Percentiles rank a stretch among this genome's conserved stretches.
Evolutionary conservation across 2,329 filamentous ascomycete genomes (phyloP).

Genomic region (Phialophora macrospora): DNA sequence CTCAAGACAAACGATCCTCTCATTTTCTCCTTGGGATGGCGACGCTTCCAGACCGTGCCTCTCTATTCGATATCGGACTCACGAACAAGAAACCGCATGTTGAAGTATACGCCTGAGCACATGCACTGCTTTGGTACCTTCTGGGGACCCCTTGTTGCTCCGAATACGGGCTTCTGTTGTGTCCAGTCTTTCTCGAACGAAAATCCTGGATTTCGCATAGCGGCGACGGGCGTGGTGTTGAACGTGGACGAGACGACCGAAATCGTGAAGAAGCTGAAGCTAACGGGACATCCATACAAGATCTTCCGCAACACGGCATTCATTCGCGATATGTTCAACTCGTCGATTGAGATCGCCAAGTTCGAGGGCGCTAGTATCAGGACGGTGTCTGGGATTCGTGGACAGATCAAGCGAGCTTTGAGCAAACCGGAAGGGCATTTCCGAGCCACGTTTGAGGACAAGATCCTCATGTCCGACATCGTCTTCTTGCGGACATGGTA

Average conservation of each 20-base stretch:
- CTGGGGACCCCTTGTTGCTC: conserved; percentile 91
- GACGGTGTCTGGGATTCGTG: conserved; percentile 92
- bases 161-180: conserved; percentile 93
- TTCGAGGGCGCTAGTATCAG: conserved; percentile 96
- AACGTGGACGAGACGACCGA: conserved; percentile 94
- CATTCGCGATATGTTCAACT: conserved; percentile 97
- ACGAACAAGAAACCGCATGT: conserved; percentile 90
- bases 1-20: conserved; percentile 97
- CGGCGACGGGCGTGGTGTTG: conserved; percentile 90
- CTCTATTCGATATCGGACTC: conserved; percentile 96
- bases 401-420: conserved; percentile 95
- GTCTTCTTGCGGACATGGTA: conserved; percentile 98
- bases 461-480: conserved; percentile 94
- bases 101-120: conserved; percentile 98
- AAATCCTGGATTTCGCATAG: conserved; percentile 88
- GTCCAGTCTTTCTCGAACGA: conserved; percentile 86
- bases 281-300: conserved; percentile 92
- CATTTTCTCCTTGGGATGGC: conserved; percentile 96
- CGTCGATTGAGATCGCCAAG: conserved; percentile 91
- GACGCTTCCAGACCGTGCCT: conserved; percentile 88
- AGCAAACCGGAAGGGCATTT: conserved; percentile 94
- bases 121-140: conserved; percentile 99
- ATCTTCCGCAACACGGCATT: conserved; percentile 99
- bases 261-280: conserved; percentile 99
- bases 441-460: conserved; percentile 97